Conservation (phyloP, 139 green algal species). For the Pseudopediastrum boryanum region DNA sequence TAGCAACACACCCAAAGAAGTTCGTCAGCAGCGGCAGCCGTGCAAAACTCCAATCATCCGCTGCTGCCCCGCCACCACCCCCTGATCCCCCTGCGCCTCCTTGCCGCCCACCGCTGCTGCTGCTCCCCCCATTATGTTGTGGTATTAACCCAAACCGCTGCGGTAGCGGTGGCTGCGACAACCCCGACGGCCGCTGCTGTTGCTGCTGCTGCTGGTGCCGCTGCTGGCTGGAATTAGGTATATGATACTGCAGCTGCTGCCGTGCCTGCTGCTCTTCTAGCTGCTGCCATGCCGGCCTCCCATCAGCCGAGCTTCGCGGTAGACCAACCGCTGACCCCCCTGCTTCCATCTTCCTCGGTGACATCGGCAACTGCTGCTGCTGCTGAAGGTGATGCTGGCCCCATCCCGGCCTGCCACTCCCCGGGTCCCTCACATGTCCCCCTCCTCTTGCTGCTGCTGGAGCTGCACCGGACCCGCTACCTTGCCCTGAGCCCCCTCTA, state of each 20-base stretch:
- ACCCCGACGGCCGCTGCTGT: background rate
- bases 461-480: background rate
- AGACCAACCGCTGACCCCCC: background rate
- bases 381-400: background rate
- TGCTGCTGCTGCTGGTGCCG: constrained; percentile 5
- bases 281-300: background rate
- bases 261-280: background rate
- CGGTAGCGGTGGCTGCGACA: background rate
- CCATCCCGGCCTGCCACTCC: background rate
- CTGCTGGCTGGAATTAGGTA: background rate
- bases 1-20: constrained; percentile 27
- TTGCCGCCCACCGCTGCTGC: background rate
- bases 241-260: background rate
- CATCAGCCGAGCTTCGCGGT: background rate
- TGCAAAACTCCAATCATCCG: no score
- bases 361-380: background rate
- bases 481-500: background rate
- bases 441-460: background rate
- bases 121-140: background rate
- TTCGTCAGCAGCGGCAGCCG: constrained; percentile 12
- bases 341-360: no score
- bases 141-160: background rate
- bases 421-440: background rate
- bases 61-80: no score
- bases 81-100: background rate